Evolutionary conservation across 306 rosid species (phyloP), one percentile per base, ranked within the genome.

Genomic region (Sechiopsis laciniata): DNA sequence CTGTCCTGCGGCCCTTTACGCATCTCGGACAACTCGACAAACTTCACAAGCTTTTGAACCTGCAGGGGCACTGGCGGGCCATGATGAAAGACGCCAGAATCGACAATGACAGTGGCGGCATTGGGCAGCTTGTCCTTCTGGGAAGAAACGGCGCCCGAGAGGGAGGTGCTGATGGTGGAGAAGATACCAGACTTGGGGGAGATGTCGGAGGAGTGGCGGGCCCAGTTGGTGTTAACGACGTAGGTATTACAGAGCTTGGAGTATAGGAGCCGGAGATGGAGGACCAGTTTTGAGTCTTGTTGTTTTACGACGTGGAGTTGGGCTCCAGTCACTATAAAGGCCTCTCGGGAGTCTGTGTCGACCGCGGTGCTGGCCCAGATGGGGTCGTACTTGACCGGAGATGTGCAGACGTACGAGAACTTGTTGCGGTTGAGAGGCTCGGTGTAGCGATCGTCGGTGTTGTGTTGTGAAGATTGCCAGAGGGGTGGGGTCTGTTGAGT

Each of bases 311-410:
- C 85, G 57, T 76, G 77, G 75, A 91, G 91, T 55, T 94, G 99
- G 8, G 92, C 99, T 63, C 99, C 97, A 1, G 96, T 86, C 70
- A 94, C 99, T 19, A 94, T 80, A 76, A 82, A 87, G 54, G 88
- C 74, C 1, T 20, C 42, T 4, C 14, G 37, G 72, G 52, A n/a
- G 73, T 50, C 82, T 2, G 80, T 68, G 22, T 85, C 22, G 15
- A 10, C 75, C 29, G 29, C 3, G 4, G 71, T 7, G 51, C 80
- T 56, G 15, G 15, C 77, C 94, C 94, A 83, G 45, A 42, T n/a
- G 5, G 95, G 88, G 59, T 87, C 78, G 78, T 88, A 85, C 61
- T 73, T 75, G 50, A 94, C 87, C 0, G 96, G 95, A 20, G 87
- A 85, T 2, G 96, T 91, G 75, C 91, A 88, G 3, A 94, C 74